These are phyloP conservation scores for Stagonosporopsis chrysanthemi DNA, from an alignment of 2,329 filamentous ascomycete species.

Conservation along the genomic window DNA sequence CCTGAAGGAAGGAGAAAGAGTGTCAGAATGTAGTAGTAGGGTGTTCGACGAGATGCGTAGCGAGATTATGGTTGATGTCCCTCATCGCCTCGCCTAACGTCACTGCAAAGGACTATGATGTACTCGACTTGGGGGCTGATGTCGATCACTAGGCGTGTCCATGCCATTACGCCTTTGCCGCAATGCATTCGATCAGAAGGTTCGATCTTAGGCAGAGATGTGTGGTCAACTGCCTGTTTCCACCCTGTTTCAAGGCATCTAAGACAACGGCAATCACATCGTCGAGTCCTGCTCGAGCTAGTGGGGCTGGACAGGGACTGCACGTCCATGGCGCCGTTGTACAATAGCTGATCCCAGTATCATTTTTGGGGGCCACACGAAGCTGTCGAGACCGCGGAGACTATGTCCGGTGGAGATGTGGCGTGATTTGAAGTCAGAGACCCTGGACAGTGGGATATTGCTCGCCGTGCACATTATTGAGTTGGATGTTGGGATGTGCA, in stretches of 20 bases:
- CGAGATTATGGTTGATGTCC: background rate
- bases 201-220: background rate
- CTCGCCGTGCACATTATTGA: no score
- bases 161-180: conserved; percentile 3
- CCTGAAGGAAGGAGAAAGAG: background rate
- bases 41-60: background rate
- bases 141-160: conserved; percentile 12
- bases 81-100: background rate
- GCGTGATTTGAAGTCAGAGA: background rate
- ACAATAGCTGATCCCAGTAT: background rate
- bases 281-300: conserved; percentile 3
- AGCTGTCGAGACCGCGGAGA: background rate
- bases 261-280: background rate
- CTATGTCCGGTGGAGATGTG: background rate
- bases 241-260: background rate
- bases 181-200: background rate
- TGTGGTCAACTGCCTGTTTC: background rate
- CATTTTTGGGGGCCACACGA: background rate
- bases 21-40: background rate
- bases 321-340: background rate
- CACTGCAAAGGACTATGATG: background rate
- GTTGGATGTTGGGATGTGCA: background rate
- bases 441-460: background rate
- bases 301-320: background rate
- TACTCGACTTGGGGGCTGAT: background rate